phyloP scores from a whole-genome alignment of 345 rosid genomes.

The Carallia brachiata region DNA sequence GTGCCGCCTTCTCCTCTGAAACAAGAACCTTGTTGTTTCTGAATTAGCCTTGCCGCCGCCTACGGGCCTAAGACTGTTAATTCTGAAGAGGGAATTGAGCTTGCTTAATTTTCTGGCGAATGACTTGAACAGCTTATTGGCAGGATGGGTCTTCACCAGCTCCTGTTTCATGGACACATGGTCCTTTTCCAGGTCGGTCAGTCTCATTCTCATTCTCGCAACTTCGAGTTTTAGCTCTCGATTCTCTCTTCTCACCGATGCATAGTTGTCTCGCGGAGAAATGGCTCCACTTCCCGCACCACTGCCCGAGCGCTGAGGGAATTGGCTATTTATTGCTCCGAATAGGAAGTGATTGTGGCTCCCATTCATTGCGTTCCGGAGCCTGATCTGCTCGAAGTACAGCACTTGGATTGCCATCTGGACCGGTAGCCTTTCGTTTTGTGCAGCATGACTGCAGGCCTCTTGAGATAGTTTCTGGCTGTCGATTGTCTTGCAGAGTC shows the following conservation, averaged over 20 bases:
- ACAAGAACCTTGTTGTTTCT: slow-evolving; percentile 60
- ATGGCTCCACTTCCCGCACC: slow-evolving; percentile 98
- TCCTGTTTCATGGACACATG: slow-evolving; percentile 95
- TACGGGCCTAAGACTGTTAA: slow-evolving; percentile 51
- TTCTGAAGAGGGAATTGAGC: slow-evolving; percentile 69
- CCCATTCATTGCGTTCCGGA: slow-evolving; percentile 91
- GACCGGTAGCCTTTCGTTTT: slow-evolving; percentile 88
- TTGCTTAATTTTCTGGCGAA: slow-evolving; percentile 75
- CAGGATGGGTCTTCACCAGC: slow-evolving; percentile 67
- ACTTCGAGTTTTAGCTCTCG: slow-evolving; percentile 95
- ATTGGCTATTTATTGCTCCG: slow-evolving; percentile 55
- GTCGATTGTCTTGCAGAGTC: slow-evolving; percentile 92
- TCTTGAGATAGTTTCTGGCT: slow-evolving; percentile 96
- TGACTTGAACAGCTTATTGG: slow-evolving; percentile 69
- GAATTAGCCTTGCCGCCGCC: slow-evolving; percentile 49
- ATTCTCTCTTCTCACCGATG: slow-evolving; percentile 95
- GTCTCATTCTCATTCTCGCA: slow-evolving; percentile 97
- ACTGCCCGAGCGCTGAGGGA: slow-evolving; percentile 82
- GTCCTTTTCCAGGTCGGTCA: slow-evolving; percentile 91
- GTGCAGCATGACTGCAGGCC: slow-evolving; percentile 98
- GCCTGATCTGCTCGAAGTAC: slow-evolving; percentile 90
- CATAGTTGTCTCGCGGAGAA: slow-evolving; percentile 94
- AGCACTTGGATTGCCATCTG: slow-evolving; percentile 97
- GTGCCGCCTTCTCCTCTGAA: slow-evolving; percentile 76
- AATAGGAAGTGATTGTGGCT: slow-evolving; percentile 76